A percentile compares a stretch with the other conserved stretches of the same genome.
Conservation (phyloP, 2,329 filamentous ascomycete species). For the Claviceps paspali region DNA sequence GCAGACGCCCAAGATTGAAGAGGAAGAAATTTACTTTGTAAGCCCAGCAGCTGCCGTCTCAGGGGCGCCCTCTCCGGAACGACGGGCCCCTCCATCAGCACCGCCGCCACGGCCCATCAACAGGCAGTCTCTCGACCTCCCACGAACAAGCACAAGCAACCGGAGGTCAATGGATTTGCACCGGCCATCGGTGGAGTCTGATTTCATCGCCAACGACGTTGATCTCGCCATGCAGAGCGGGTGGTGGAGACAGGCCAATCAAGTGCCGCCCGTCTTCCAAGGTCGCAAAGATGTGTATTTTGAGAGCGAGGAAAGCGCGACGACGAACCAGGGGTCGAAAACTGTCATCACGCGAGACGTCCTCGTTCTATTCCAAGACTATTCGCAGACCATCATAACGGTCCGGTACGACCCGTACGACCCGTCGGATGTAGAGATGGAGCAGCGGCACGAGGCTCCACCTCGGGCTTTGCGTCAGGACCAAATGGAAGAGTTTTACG, state of each 20-base stretch:
- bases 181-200: slow-evolving; percentile 60
- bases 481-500: slow-evolving; percentile 76
- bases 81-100: slow-evolving; percentile 27
- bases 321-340: slow-evolving; percentile 53
- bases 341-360: slow-evolving; percentile 63
- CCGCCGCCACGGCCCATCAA: slow-evolving; percentile 9
- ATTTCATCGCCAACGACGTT: slow-evolving; percentile 76
- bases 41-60: slow-evolving; percentile 29
- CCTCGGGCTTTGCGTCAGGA: slow-evolving; percentile 76
- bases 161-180: slow-evolving; percentile 58
- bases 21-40: slow-evolving; percentile 29
- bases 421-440: slow-evolving; percentile 54
- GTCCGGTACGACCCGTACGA: slow-evolving; percentile 65
- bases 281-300: slow-evolving; percentile 69
- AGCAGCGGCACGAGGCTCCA: slow-evolving; percentile 76
- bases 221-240: slow-evolving; percentile 58
- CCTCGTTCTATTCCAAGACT: slow-evolving; percentile 85
- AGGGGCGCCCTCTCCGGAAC: slow-evolving; percentile 22
- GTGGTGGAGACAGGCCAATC: slow-evolving; percentile 80
- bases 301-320: slow-evolving; percentile 65
- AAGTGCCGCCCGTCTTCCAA: slow-evolving; percentile 68
- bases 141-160: slow-evolving; percentile 23
- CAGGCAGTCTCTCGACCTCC: slow-evolving; percentile 21
- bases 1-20: slow-evolving; percentile 26
- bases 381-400: slow-evolving; percentile 83